Evolutionary conservation across 2,329 filamentous ascomycete genomes (phyloP).

Genomic region (Clarireedia homoeocarpa): DNA sequence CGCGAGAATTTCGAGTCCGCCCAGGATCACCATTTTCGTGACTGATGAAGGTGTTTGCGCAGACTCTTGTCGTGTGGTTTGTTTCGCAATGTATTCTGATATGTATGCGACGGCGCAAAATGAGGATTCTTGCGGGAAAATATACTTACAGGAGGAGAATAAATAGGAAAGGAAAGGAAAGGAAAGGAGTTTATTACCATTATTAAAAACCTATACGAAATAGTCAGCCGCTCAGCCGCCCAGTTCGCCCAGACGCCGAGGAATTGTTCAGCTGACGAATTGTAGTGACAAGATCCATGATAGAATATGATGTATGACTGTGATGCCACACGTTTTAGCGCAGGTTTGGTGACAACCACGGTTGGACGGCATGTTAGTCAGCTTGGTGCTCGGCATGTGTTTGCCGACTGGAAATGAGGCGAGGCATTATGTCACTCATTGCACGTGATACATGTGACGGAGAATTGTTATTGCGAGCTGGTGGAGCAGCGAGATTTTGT

Average conservation of each 20-base stretch:
- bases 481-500: too few species aligned
- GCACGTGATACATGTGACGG: too few species aligned
- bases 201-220: background rate
- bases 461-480: too few species aligned
- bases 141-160: background rate
- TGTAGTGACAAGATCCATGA: background rate
- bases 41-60: background rate
- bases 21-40: constrained; percentile 42
- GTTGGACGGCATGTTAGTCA: too few species aligned
- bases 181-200: background rate
- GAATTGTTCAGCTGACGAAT: background rate
- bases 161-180: background rate
- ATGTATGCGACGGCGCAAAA: background rate
- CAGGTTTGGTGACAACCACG: too few species aligned
- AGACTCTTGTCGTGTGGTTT: background rate
- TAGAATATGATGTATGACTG: background rate
- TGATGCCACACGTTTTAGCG: too few species aligned
- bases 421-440: too few species aligned
- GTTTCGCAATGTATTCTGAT: background rate
- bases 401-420: too few species aligned
- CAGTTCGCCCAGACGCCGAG: background rate
- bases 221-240: background rate
- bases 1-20: constrained; percentile 26
- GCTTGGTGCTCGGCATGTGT: too few species aligned
- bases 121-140: background rate